Conservation (phyloP, 1,284 basidiomycete genomes). For the Ustilago loliicola region DNA sequence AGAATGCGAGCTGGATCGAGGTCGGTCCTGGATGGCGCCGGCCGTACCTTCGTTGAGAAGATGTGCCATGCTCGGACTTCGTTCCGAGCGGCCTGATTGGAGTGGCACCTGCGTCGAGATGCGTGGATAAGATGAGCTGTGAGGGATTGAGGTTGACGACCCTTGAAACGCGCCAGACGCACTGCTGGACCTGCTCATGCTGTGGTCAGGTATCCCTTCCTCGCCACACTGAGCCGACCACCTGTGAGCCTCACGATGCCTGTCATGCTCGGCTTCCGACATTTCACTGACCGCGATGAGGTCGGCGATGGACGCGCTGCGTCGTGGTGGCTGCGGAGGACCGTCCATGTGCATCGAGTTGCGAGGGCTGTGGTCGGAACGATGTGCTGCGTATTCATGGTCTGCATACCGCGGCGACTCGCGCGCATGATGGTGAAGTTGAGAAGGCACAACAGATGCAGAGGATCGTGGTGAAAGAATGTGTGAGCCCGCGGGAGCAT, state of each 20-base stretch:
- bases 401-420: constrained; percentile 17
- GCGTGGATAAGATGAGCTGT: constrained; percentile 33
- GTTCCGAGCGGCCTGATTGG: constrained; percentile 35
- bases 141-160: constrained; percentile 10
- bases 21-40: constrained; percentile 47
- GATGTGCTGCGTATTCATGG: constrained; percentile 22
- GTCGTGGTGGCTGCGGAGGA: constrained; percentile 17
- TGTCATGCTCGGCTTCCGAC: constrained; percentile 41
- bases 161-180: constrained; percentile 31
- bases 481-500: background rate
- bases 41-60: constrained; percentile 52
- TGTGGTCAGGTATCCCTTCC: constrained; percentile 14
- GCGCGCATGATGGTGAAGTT: background rate
- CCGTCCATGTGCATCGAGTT: constrained; percentile 25
- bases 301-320: constrained; percentile 50
- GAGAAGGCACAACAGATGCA: constrained; percentile 9
- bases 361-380: constrained; percentile 22
- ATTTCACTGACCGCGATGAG: constrained; percentile 50
- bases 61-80: constrained; percentile 56
- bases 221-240: constrained; percentile 25
- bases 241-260: constrained; percentile 18
- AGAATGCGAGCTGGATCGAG: constrained; percentile 48
- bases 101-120: constrained; percentile 19
- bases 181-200: constrained; percentile 54
- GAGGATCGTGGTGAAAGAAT: constrained; percentile 29